These are phyloP conservation scores for Suillus lakei DNA, from an alignment of 768 basidiomycete species.

Conservation along the genomic window DNA sequence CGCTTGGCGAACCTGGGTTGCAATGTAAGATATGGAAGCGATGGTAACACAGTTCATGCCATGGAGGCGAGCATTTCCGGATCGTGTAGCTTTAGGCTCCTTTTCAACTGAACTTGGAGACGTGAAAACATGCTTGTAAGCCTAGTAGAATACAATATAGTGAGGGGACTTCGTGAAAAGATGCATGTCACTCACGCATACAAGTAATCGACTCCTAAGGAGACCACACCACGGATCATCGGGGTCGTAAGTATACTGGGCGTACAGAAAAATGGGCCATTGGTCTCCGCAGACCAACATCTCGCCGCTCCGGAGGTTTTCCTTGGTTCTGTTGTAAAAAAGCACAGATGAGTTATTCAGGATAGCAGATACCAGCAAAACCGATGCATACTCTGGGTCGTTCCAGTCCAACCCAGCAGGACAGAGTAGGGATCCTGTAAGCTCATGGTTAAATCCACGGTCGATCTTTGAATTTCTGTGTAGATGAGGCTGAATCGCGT, in stretches of 20 bases:
- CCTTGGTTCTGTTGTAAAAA: conserved; percentile 8
- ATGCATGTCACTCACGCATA: conserved; percentile 18
- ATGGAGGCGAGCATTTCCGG: conserved; percentile 26
- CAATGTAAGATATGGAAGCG: conserved; percentile 27
- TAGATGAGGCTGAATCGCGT: no score
- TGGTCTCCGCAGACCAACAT: no score
- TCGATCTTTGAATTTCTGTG: no score
- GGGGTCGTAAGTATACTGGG: conserved; percentile 16
- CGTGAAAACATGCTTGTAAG: conserved; percentile 34
- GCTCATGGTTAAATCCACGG: no score
- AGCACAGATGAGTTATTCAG: neutral
- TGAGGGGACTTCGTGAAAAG: conserved; percentile 15
- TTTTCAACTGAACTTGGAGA: conserved; percentile 35
- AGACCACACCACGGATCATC: conserved; percentile 27
- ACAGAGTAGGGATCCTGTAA: no score
- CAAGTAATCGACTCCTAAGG: conserved; percentile 26
- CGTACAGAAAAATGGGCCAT: conserved; percentile 24
- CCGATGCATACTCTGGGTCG: no score
- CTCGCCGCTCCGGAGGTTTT: conserved; percentile 13
- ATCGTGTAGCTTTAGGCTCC: conserved; percentile 29
- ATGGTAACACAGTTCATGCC: conserved; percentile 20
- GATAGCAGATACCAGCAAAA: no score
- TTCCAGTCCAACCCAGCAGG: no score
- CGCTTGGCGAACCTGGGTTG: conserved; percentile 18
- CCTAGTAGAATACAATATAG: conserved; percentile 26